These are phyloP conservation scores for Erythrophleum fordii DNA, from an alignment of 306 rosid species.

Conservation along the genomic window DNA sequence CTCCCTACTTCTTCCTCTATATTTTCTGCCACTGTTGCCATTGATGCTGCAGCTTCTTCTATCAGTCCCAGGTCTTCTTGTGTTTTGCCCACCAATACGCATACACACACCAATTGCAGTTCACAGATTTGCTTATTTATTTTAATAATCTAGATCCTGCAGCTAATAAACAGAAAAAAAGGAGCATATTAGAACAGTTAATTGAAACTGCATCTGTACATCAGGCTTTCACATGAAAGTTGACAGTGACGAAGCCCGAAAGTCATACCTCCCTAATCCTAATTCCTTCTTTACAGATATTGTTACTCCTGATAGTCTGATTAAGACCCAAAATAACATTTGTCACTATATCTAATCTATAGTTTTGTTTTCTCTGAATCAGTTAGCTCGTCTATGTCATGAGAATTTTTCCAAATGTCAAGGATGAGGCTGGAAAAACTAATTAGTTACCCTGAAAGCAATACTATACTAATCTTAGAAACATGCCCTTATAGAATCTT, in stretches of 20 bases:
- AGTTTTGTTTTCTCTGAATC: background rate
- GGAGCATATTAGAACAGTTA: background rate
- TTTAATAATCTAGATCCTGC: background rate
- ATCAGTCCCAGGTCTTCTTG: background rate
- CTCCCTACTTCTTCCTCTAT: constrained; percentile 63
- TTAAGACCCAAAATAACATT: background rate
- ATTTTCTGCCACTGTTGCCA: constrained; percentile 11
- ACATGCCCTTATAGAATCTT: background rate
- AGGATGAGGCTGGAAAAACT: background rate
- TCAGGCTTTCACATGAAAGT: background rate
- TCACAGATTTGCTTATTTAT: background rate
- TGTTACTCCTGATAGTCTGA: background rate
- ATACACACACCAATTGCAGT: background rate
- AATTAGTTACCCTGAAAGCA: background rate
- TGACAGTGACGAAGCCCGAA: background rate
- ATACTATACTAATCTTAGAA: background rate
- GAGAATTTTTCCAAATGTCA: background rate
- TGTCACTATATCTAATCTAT: background rate
- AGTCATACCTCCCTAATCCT: background rate
- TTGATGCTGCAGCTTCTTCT: constrained; percentile 12
- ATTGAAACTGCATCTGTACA: background rate
- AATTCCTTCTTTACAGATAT: background rate
- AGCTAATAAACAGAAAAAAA: background rate
- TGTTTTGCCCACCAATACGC: background rate
- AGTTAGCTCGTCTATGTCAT: background rate